A percentile compares a stretch with the other conserved stretches of the same genome.
These are phyloP conservation scores for Cerrena zonata DNA, from an alignment of 1,284 basidiomycete species.

Conservation along the genomic window DNA sequence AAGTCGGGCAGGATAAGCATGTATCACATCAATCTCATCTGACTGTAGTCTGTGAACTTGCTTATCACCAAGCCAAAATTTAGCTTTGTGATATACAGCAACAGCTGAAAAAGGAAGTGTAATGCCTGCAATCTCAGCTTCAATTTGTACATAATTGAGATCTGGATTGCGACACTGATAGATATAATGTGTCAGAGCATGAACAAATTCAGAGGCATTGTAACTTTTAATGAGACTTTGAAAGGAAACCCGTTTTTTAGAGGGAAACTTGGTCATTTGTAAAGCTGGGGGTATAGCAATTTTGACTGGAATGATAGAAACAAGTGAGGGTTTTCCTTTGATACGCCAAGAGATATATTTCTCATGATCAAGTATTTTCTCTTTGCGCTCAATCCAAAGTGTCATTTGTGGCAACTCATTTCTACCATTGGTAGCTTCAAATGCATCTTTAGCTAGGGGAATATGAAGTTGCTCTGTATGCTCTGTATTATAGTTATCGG, in stretches of 20 bases:
- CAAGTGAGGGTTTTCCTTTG: conserved; percentile 2
- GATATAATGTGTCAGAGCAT: conserved; percentile 10
- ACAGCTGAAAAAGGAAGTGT: conserved; percentile 3
- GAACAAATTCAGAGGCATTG: conserved; percentile 20
- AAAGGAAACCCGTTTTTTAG: conserved; percentile 16
- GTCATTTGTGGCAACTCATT: conserved; percentile 34
- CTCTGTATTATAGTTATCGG: conserved; percentile 25
- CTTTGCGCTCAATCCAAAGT: conserved; percentile 27
- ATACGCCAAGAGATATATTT: conserved; percentile 21
- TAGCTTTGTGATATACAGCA: conserved; percentile 15
- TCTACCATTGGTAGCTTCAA: conserved; percentile 26
- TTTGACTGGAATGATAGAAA: background rate
- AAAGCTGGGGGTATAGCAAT: conserved; percentile 5
- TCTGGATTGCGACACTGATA: conserved; percentile 7
- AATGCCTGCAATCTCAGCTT: background rate
- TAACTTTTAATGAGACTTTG: conserved; percentile 17
- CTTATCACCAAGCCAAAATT: conserved; percentile 10
- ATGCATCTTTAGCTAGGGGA: conserved; percentile 21
- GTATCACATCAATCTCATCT: conserved; percentile 3
- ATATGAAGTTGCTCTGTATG: conserved; percentile 18
- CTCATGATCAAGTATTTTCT: conserved; percentile 24
- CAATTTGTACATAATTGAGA: background rate
- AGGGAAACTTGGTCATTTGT: conserved; percentile 23
- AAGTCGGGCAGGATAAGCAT: background rate
- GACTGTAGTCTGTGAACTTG: background rate